A percentile compares a stretch with the other conserved stretches of the same genome.
phyloP scores from a whole-genome alignment of 2,329 filamentous ascomycete species.

The Paraphaeosphaeria sporulosa region DNA sequence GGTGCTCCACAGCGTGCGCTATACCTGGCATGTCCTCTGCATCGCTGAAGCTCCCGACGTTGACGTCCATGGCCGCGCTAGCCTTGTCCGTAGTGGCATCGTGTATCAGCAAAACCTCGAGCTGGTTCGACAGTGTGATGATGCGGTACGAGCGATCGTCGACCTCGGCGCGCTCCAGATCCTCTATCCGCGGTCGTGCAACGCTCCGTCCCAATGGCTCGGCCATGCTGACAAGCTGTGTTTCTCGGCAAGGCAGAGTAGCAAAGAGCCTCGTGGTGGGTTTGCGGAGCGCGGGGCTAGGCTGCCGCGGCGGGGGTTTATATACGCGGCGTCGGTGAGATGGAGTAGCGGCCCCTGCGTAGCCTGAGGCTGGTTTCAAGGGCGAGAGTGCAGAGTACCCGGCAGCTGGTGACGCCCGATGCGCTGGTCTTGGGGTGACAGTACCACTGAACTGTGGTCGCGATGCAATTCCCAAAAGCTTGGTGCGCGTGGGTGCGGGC shows the following conservation, averaged over 20 bases:
- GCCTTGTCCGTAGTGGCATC: conserved; percentile 97
- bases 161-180: conserved; percentile 80
- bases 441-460: conserved; percentile 8
- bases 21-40: conserved; percentile 89
- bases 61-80: conserved; percentile 92
- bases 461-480: conserved; percentile 32
- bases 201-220: conserved; percentile 38
- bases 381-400: conserved; percentile 18
- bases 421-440: conserved; percentile 15
- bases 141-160: conserved; percentile 91
- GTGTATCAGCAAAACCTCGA: conserved; percentile 92
- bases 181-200: conserved; percentile 58
- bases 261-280: conserved; percentile 20
- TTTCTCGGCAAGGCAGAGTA: conserved; percentile 16
- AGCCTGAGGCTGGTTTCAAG: conserved; percentile 26
- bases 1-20: conserved; percentile 94
- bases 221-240: conserved; percentile 34
- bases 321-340: conserved; percentile 28
- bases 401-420: conserved; percentile 17
- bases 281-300: conserved; percentile 21
- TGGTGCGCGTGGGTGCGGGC: conserved; percentile 26
- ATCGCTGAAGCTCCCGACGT: conserved; percentile 95
- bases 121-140: conserved; percentile 81
- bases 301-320: conserved; percentile 22
- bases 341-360: conserved; percentile 31